A percentile compares a stretch with the other conserved stretches of the same genome.
phyloP scores from a whole-genome alignment of 306 rosid species.

The Mucuna pruriens region DNA sequence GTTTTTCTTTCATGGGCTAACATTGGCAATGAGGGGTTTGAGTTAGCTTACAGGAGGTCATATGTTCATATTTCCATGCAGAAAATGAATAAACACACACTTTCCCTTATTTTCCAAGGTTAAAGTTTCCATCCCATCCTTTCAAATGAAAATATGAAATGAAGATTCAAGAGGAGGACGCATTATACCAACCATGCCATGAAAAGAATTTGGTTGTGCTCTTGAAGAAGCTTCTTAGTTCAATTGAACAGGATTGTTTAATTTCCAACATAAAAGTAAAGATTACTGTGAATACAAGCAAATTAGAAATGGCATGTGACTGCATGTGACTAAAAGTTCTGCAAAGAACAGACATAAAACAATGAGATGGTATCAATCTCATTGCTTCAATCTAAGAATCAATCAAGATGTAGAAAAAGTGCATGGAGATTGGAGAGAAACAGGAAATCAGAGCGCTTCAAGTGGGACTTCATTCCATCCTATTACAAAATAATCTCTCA shows the following conservation, averaged over 20 bases:
- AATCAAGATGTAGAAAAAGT: background rate
- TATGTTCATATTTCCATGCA: background rate
- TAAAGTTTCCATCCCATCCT: background rate
- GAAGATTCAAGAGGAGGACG: too few relatives aligned
- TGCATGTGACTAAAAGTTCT: background rate
- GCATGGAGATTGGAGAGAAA: background rate
- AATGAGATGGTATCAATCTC: background rate
- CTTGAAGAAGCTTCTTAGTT: background rate
- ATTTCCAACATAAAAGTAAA: background rate
- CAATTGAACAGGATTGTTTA: background rate
- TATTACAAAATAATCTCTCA: background rate
- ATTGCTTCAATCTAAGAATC: background rate
- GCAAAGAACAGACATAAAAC: background rate
- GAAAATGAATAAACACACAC: background rate
- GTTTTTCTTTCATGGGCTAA: background rate
- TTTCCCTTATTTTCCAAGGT: background rate
- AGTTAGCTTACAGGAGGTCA: background rate
- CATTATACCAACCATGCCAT: too few relatives aligned
- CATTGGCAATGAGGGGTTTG: too few relatives aligned
- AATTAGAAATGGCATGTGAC: background rate
- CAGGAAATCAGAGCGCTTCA: background rate
- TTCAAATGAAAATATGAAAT: slow-evolving; percentile 17
- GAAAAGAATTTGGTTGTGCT: too few relatives aligned
- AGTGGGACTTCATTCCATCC: background rate
- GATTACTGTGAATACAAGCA: background rate